A percentile compares a stretch with the other conserved stretches of the same genome.
Evolutionary conservation across 192 early-diverging fungal genomes (phyloP).

Genomic region (Backusella circina): DNA sequence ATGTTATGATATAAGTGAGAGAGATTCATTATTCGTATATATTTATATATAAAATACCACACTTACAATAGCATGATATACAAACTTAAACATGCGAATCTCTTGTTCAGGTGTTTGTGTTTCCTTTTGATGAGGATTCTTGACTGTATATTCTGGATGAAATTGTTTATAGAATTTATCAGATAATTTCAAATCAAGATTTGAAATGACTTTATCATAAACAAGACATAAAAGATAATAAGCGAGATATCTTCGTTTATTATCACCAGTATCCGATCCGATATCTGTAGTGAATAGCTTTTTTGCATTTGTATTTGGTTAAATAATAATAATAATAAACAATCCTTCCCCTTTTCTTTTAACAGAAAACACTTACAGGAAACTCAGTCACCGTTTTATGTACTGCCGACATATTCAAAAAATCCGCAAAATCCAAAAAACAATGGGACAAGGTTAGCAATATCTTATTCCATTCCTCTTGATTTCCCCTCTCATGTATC

Average conservation of each 20-base stretch:
- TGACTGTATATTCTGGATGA: slow-evolving; percentile 16
- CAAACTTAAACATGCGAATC: neutral
- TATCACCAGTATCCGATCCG: neutral
- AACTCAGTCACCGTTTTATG: neutral
- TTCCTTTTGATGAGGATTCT: neutral
- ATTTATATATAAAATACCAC: neutral
- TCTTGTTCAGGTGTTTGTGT: neutral
- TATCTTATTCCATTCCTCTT: neutral
- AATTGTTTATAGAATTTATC: slow-evolving; percentile 8
- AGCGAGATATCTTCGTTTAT: slow-evolving; percentile 8
- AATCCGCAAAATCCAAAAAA: slow-evolving; percentile 12
- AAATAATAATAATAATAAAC: neutral
- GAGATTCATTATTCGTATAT: no score
- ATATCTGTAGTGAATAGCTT: neutral
- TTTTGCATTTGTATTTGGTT: neutral
- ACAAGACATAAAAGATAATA: slow-evolving; percentile 3
- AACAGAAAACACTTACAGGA: neutral
- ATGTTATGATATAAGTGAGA: no score
- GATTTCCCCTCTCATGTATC: neutral
- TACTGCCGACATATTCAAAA: neutral
- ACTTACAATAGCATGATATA: neutral
- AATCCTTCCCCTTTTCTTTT: neutral
- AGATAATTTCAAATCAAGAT: slow-evolving; percentile 13
- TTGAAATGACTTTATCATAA: slow-evolving; percentile 8
- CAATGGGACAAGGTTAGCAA: neutral